A percentile compares a stretch with the other conserved stretches of the same genome.
phyloP scores from a whole-genome alignment of 2,329 filamentous ascomycete species.

The Proliferodiscus dingleyae region DNA sequence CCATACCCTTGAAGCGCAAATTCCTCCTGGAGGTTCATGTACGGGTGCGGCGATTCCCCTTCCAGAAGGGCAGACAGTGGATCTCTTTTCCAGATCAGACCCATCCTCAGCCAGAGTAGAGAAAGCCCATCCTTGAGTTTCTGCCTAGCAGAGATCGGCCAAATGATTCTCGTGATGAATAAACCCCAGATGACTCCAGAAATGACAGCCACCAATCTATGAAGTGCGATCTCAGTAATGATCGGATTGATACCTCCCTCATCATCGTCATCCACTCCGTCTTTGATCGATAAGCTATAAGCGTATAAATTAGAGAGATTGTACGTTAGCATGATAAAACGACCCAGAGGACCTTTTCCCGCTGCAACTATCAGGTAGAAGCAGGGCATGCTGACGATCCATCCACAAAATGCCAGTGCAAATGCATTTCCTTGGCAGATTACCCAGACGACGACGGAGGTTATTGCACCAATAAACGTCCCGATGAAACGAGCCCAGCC shows the following conservation, averaged over 20 bases:
- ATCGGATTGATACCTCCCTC: conserved; percentile 80
- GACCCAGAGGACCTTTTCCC: conserved; percentile 82
- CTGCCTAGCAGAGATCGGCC: conserved; percentile 84
- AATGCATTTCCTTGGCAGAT: conserved; percentile 68
- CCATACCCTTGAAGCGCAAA: conserved; percentile 78
- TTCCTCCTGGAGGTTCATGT: conserved; percentile 86
- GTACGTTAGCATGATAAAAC: conserved; percentile 92
- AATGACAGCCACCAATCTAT: conserved; percentile 82
- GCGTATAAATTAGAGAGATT: conserved; percentile 93
- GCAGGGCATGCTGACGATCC: conserved; percentile 73
- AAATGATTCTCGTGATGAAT: conserved; percentile 81
- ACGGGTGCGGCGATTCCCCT: conserved; percentile 53
- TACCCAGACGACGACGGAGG: conserved; percentile 74
- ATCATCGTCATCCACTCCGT: conserved; percentile 78
- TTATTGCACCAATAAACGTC: conserved; percentile 73
- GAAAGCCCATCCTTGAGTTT: conserved; percentile 88
- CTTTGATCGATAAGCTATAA: conserved; percentile 78
- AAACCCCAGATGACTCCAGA: conserved; percentile 89
- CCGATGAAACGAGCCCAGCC: conserved; percentile 81
- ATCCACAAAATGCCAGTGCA: conserved; percentile 74
- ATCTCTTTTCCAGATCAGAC: conserved; percentile 92
- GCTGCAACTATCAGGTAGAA: conserved; percentile 86
- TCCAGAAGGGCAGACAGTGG: conserved; percentile 71
- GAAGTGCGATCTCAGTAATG: conserved; percentile 81
- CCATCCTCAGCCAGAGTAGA: conserved; percentile 90